Conservation (phyloP, 768 basidiomycete genomes). For the Kwoniella pini region DNA sequence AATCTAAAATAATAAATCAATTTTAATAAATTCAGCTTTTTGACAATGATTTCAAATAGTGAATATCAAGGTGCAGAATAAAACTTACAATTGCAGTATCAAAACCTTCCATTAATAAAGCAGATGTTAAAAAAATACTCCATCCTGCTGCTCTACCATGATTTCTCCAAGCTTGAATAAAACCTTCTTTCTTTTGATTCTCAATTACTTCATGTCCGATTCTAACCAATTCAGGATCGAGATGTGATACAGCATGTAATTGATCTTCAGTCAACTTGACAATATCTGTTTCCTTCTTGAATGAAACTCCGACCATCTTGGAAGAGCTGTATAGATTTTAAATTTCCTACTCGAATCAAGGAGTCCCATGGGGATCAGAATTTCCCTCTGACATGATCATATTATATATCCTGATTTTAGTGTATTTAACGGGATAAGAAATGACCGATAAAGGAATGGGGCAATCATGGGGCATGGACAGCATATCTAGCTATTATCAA, state of each 20-base stretch:
- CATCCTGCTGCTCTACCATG: slow-evolving; percentile 31
- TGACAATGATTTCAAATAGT: too few relatives aligned
- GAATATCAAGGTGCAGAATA: too few relatives aligned
- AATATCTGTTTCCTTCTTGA: background rate
- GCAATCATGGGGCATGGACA: slow-evolving; percentile 8
- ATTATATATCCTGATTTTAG: background rate
- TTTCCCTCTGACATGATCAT: background rate
- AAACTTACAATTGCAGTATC: slow-evolving; percentile 33
- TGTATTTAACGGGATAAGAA: background rate
- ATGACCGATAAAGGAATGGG: background rate
- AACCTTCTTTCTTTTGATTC: slow-evolving; percentile 25
- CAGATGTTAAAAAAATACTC: slow-evolving; percentile 27
- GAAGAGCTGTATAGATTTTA: background rate
- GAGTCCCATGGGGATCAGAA: slow-evolving; percentile 5
- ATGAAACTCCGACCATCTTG: slow-evolving; percentile 2
- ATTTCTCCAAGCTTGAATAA: slow-evolving; percentile 27
- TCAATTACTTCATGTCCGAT: slow-evolving; percentile 25
- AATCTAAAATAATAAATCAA: too few relatives aligned
- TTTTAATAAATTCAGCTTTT: too few relatives aligned
- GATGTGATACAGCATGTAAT: slow-evolving; percentile 18
- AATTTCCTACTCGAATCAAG: too few relatives aligned
- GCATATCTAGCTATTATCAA: too few relatives aligned
- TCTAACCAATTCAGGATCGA: slow-evolving; percentile 29
- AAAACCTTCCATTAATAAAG: slow-evolving; percentile 35
- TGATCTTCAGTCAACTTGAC: slow-evolving; percentile 22